Conservation (phyloP, 2,329 filamentous ascomycete genomes). For the Cladosporium cucumerinum region DNA sequence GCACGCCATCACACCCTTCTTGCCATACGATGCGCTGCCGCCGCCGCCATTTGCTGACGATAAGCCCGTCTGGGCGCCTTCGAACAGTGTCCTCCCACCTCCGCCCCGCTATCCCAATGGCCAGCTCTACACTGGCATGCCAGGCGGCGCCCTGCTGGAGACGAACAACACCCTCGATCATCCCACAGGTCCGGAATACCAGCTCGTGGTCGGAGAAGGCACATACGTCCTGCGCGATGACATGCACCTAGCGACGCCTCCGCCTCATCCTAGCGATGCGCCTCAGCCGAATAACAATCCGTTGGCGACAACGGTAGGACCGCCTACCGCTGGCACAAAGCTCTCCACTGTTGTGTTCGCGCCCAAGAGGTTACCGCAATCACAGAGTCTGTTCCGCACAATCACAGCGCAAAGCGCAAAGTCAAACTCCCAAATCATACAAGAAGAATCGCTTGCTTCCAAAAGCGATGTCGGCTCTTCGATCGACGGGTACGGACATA, state of each 20-base stretch:
- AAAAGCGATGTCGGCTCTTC: constrained; percentile 46
- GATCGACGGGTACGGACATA: constrained; percentile 38
- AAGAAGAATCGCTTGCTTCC: constrained; percentile 38
- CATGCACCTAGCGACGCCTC: constrained; percentile 86
- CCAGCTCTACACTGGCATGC: constrained; percentile 62
- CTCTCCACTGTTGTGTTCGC: constrained; percentile 74
- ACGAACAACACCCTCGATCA: constrained; percentile 86
- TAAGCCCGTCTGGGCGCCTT: constrained; percentile 5
- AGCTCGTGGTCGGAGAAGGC: constrained; percentile 91
- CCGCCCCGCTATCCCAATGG: constrained; percentile 80
- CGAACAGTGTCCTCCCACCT: constrained; percentile 69
- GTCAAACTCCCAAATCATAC: constrained; percentile 42
- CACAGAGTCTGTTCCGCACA: constrained; percentile 42
- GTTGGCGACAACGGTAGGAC: constrained; percentile 76
- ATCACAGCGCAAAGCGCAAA: constrained; percentile 39
- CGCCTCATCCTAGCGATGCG: constrained; percentile 90
- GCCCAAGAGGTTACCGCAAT: constrained; percentile 42
- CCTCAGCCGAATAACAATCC: constrained; percentile 86
- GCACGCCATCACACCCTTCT: neutral
- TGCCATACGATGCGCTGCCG: neutral
- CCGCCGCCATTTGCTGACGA: constrained; percentile 1
- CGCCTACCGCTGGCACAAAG: constrained; percentile 81
- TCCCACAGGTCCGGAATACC: constrained; percentile 77
- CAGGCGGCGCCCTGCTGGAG: constrained; percentile 75
- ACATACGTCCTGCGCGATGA: constrained; percentile 90